Evolutionary conservation across 2,329 filamentous ascomycete genomes (phyloP).

Genomic region (Trichoderma gracile): DNA sequence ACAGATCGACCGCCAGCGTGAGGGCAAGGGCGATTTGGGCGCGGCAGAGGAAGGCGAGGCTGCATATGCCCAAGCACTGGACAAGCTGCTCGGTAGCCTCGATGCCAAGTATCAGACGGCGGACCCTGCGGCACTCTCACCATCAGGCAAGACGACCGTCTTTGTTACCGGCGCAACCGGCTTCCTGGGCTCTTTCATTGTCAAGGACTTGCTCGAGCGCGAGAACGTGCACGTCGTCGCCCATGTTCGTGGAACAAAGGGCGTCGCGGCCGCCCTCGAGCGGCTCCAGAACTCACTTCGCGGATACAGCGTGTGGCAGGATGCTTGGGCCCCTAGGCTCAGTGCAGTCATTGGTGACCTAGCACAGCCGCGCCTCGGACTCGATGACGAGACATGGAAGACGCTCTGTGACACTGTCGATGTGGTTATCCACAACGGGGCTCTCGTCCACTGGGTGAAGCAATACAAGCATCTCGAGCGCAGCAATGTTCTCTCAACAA

Average conservation of each 20-base stretch:
- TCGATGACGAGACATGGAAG: constrained; percentile 67
- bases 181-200: constrained; percentile 80
- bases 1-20: constrained; percentile 37
- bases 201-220: constrained; percentile 69
- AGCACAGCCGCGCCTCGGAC: constrained; percentile 68
- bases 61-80: constrained; percentile 55
- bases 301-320: constrained; percentile 78
- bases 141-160: constrained; percentile 52
- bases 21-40: constrained; percentile 30
- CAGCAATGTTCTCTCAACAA: constrained; percentile 78
- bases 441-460: constrained; percentile 77
- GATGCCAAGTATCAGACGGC: constrained; percentile 42
- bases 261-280: constrained; percentile 57
- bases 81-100: constrained; percentile 52
- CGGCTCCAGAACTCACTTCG: constrained; percentile 67
- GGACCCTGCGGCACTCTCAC: constrained; percentile 39
- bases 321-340: constrained; percentile 67
- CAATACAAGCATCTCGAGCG: constrained; percentile 70
- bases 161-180: constrained; percentile 79
- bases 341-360: constrained; percentile 72
- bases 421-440: constrained; percentile 79
- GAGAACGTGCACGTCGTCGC: constrained; percentile 57
- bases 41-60: constrained; percentile 48
- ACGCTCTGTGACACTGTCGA: constrained; percentile 66
- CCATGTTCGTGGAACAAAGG: constrained; percentile 69